These are phyloP conservation scores for Gillenia trifoliata DNA, from an alignment of 306 rosid genomes.

Conservation along the genomic window DNA sequence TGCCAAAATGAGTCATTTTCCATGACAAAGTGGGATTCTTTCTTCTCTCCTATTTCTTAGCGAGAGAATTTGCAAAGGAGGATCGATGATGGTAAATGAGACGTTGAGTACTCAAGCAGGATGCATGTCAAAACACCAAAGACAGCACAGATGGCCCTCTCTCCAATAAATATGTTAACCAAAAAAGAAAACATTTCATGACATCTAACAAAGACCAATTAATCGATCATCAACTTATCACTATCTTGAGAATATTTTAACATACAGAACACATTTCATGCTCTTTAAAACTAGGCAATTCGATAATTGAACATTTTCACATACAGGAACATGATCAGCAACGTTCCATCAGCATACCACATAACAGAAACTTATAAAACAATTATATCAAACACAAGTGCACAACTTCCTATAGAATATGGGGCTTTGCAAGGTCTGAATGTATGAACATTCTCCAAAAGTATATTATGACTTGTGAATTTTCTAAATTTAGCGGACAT, in stretches of 20 bases:
- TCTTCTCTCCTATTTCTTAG: background rate
- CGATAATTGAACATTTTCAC: background rate
- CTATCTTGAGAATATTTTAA: background rate
- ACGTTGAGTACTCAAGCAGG: background rate
- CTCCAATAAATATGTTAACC: background rate
- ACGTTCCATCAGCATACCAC: background rate
- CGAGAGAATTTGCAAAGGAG: background rate
- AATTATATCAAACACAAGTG: background rate
- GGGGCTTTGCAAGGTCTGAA: background rate
- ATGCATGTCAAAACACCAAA: background rate
- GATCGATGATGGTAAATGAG: background rate
- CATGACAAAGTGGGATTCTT: background rate
- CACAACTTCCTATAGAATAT: background rate
- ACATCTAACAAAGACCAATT: background rate
- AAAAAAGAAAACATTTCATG: background rate
- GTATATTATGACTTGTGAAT: background rate
- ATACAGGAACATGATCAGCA: background rate
- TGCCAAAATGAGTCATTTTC: constrained; percentile 14
- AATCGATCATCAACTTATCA: background rate
- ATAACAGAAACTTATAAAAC: background rate
- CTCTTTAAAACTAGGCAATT: background rate
- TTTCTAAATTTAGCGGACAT: background rate
- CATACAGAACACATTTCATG: background rate
- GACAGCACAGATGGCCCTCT: too few species aligned
- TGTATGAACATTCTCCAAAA: background rate